phyloP scores from a whole-genome alignment of 495 filamentous ascomycete species.

The Penicillium coprophilum region DNA sequence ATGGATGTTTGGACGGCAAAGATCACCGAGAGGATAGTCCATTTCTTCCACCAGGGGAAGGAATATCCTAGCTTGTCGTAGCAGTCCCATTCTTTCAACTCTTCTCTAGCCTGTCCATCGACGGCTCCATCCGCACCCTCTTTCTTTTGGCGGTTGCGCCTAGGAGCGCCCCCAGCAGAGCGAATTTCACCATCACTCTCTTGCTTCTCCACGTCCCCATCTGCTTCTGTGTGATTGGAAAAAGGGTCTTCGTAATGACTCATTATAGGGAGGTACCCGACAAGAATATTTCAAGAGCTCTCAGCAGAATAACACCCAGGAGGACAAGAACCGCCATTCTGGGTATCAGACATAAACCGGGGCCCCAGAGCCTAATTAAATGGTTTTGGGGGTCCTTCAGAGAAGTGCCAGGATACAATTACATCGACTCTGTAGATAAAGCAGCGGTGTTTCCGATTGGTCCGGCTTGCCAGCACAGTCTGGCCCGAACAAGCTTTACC shows the following conservation, averaged over 20 bases:
- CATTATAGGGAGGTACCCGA: constrained; percentile 14
- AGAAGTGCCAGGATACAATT: not conserved
- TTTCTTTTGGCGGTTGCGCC: constrained; percentile 15
- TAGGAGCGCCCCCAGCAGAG: constrained; percentile 17
- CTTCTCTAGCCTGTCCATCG: constrained; percentile 48
- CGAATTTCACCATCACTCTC: constrained; percentile 16
- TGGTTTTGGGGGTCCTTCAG: constrained; percentile 1
- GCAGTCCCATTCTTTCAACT: constrained; percentile 60
- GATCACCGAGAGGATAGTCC: constrained; percentile 70
- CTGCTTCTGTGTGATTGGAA: not conserved
- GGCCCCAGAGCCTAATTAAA: constrained; percentile 3
- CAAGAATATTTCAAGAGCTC: not conserved
- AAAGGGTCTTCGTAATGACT: constrained; percentile 6
- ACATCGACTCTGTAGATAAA: constrained; percentile 8
- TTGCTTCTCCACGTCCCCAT: constrained; percentile 30
- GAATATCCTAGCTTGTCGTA: constrained; percentile 64
- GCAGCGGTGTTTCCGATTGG: constrained; percentile 23
- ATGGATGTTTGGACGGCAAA: constrained; percentile 77
- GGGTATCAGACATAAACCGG: not conserved
- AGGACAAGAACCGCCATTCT: constrained; percentile 8
- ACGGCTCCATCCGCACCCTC: constrained; percentile 19
- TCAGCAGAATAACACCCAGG: constrained; percentile 1
- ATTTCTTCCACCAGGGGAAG: constrained; percentile 69
- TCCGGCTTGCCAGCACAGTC: not conserved
- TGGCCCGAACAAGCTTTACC: constrained; percentile 14